Percentiles rank a stretch among this genome's conserved stretches.
Evolutionary conservation across 768 basidiomycete genomes (phyloP).

Genomic region (Suillus americanus): DNA sequence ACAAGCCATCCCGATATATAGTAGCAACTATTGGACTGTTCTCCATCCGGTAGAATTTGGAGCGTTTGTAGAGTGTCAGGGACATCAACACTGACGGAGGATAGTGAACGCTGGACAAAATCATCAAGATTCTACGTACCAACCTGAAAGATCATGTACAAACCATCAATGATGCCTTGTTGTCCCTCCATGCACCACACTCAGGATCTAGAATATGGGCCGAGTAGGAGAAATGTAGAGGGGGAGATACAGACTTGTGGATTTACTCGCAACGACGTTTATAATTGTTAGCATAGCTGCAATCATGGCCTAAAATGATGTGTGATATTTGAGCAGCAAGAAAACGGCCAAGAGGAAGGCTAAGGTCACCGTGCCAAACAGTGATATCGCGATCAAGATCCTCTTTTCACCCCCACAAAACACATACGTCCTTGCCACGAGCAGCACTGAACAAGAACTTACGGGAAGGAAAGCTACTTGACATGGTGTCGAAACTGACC

Average conservation of each 20-base stretch:
- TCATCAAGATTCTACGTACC: not conserved
- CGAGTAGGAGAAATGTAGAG: not conserved
- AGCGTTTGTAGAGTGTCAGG: not conserved
- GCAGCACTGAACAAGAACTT: not conserved
- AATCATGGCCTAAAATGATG: not conserved
- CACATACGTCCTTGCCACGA: not conserved
- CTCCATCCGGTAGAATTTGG: not conserved
- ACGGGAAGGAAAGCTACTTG: not conserved
- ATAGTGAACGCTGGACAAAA: not conserved
- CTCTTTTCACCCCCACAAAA: not conserved
- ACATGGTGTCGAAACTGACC: not conserved
- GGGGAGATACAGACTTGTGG: not conserved
- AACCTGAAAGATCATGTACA: not conserved
- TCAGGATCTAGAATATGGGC: not conserved
- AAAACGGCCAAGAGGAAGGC: not conserved
- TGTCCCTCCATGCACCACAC: not conserved
- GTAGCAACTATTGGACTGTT: not conserved
- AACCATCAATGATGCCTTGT: not conserved
- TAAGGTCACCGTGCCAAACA: not conserved
- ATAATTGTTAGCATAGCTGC: not conserved
- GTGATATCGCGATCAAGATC: not conserved
- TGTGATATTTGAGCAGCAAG: not conserved
- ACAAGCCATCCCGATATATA: not conserved
- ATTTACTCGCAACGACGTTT: not conserved
- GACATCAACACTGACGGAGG: not conserved